A percentile compares a stretch with the other conserved stretches of the same genome.
phyloP scores from a whole-genome alignment of 371 early-diverging fungal species.

The Mortierella sp. region DNA sequence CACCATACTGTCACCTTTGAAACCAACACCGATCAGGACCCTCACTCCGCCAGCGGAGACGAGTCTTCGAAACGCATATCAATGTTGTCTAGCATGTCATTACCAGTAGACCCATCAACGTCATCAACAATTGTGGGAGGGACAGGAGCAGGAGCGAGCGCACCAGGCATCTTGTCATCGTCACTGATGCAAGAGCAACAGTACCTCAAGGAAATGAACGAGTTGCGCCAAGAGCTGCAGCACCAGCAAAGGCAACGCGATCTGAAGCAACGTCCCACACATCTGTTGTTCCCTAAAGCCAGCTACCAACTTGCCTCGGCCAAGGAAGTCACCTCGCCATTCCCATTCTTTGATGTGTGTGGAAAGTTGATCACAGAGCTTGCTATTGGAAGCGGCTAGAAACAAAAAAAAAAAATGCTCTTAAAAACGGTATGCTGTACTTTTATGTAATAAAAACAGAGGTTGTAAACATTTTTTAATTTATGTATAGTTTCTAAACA shows the following conservation, averaged over 20 bases:
- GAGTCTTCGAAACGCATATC: not conserved
- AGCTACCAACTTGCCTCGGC: slow-evolving; percentile 43
- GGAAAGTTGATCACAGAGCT: slow-evolving; percentile 94
- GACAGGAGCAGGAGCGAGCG: slow-evolving; percentile 3
- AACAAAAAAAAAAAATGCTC: slow-evolving; percentile 5
- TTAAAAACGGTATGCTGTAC: no score
- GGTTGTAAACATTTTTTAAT: not conserved
- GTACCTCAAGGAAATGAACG: slow-evolving; percentile 44
- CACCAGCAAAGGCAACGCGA: slow-evolving; percentile 50
- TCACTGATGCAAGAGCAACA: slow-evolving; percentile 52
- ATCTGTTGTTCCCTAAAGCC: slow-evolving; percentile 44
- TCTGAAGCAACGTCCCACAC: slow-evolving; percentile 43
- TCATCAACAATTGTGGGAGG: not conserved
- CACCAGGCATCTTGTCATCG: slow-evolving; percentile 47
- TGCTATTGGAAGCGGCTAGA: slow-evolving; percentile 66
- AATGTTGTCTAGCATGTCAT: slow-evolving; percentile 7
- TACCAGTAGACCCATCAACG: not conserved
- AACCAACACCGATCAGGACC: not conserved
- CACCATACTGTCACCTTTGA: slow-evolving; percentile 21
- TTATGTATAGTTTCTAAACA: not conserved
- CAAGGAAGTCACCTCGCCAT: slow-evolving; percentile 68
- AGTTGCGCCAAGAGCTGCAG: slow-evolving; percentile 34
- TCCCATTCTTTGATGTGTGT: slow-evolving; percentile 96
- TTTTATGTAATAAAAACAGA: no score
- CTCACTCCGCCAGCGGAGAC: not conserved